Base-by-base conservation (phyloP, 805 yeast genomes). In the Barnettozyma populi region DNA sequence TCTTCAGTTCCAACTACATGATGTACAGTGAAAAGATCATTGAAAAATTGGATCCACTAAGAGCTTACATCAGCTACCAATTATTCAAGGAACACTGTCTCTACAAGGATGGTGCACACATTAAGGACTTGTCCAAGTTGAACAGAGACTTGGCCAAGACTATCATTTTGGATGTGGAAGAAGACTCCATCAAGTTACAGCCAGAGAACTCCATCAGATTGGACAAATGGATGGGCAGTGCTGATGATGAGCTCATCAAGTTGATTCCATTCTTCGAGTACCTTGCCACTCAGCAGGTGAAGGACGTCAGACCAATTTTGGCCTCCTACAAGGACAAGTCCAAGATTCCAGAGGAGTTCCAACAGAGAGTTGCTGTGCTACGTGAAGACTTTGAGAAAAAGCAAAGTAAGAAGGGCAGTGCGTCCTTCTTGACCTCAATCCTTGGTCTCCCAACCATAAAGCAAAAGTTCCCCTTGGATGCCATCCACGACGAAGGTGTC, bases 191-290 rank as follows among this genome's bases (percentile, higher is more conserved):
- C 61, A 75, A 84, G 39, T 66, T 87, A 67, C 97, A 92, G 72
- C 97, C 97, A 2, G 97, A 90, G 59, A 94, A 94, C 67, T 92
- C 96, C n/a, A 79, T 94, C 53, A 82, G 88, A 51, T 70, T 89
- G 67, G 74, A 80, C 54, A 80, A 85, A 52, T 94, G 99, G 99
- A 78, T 75, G 46, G 99, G 99, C 54, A 71, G 71, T 52, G 76
- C 86, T 31, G 96, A 87, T 63, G 97, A 92, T 66, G 74, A 75
- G 48, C 76, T 94, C 61, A 74, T 94, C 56, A 76, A 76, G 59
- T 71, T 90, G 69, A 89, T 94, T 62, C 97, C 98, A 49, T 84
- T 94, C 71, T 79, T 94, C 57, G 99, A 94, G 71, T 94, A 87
- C 71, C 70, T 94, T 51, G 98, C 97, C 14, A 86, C 96, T 14